These are phyloP conservation scores for Reticulascus tulasneorum DNA, from an alignment of 2,329 filamentous ascomycete genomes.

Conservation along the genomic window DNA sequence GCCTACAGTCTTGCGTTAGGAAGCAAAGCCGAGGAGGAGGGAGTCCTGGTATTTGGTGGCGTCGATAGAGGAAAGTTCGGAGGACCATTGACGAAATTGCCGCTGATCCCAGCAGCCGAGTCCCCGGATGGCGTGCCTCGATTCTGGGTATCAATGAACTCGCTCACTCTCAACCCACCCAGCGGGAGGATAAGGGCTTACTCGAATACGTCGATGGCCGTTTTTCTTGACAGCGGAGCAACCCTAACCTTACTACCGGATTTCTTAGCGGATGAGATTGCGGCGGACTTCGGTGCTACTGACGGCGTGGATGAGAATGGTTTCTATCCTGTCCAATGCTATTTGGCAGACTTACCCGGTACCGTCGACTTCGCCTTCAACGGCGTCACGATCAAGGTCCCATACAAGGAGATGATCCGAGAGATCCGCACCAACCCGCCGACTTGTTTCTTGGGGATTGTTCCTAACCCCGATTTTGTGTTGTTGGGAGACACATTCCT, in stretches of 20 bases:
- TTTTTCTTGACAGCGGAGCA: conserved; percentile 68
- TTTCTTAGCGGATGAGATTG: conserved; percentile 45
- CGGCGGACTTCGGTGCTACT: conserved; percentile 42
- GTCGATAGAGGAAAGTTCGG: conserved; percentile 62
- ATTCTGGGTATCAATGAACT: conserved; percentile 49
- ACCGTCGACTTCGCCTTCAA: conserved; percentile 46
- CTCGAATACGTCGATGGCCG: conserved; percentile 38
- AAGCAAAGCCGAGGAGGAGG: conserved; percentile 53
- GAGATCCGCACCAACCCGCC: conserved; percentile 22
- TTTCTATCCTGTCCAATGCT: conserved; percentile 45
- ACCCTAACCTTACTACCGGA: conserved; percentile 65
- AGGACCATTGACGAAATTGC: conserved; percentile 55
- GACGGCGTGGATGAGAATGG: conserved; percentile 33
- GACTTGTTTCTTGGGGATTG: conserved; percentile 47
- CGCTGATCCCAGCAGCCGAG: conserved; percentile 51
- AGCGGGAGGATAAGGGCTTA: conserved; percentile 23
- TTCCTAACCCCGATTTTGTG: conserved; percentile 40
- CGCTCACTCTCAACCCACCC: conserved; percentile 37
- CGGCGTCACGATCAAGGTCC: conserved; percentile 43
- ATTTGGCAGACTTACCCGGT: conserved; percentile 32
- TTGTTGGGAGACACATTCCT: conserved; percentile 58
- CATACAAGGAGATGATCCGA: conserved; percentile 46
- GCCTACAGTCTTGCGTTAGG: conserved; percentile 65
- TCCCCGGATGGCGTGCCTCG: conserved; percentile 52
- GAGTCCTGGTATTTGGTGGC: conserved; percentile 66